Conservation (phyloP, 2,329 filamentous ascomycete genomes). For the Penicillium sp. region DNA sequence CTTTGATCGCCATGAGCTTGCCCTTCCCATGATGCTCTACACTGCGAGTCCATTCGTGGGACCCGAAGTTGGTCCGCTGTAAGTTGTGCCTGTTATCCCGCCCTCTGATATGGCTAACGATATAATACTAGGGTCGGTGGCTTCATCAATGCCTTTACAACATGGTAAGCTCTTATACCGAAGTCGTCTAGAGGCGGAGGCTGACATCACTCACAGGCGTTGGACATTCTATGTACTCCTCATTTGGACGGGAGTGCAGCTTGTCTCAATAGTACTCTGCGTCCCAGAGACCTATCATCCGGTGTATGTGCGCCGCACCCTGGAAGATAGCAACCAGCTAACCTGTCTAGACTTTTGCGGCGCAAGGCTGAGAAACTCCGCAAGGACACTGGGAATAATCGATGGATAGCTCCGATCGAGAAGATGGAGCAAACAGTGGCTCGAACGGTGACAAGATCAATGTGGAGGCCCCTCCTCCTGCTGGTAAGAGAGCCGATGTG, state of each 20-base stretch:
- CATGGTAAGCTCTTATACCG: constrained; percentile 50
- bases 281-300: constrained; percentile 85
- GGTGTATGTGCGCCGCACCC: constrained; percentile 33
- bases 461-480: constrained; percentile 69
- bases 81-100: constrained; percentile 15
- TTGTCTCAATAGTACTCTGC: constrained; percentile 62
- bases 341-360: constrained; percentile 56
- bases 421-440: constrained; percentile 64
- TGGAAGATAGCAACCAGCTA: constrained; percentile 34
- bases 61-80: constrained; percentile 55
- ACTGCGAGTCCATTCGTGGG: constrained; percentile 59
- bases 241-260: constrained; percentile 70
- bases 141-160: constrained; percentile 72
- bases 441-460: constrained; percentile 56
- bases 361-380: constrained; percentile 68
- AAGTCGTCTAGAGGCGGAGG: neutral
- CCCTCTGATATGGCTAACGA: constrained; percentile 11
- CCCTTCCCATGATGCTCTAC: constrained; percentile 79
- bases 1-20: constrained; percentile 65
- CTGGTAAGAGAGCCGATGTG: constrained; percentile 82
- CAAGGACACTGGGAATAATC: constrained; percentile 70
- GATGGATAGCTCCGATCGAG: constrained; percentile 75
- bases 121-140: constrained; percentile 56
- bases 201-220: constrained; percentile 45
- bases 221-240: constrained; percentile 83